These are phyloP conservation scores for Helicostylum pulchrum DNA, from an alignment of 192 early-diverging fungal species.

Conservation along the genomic window DNA sequence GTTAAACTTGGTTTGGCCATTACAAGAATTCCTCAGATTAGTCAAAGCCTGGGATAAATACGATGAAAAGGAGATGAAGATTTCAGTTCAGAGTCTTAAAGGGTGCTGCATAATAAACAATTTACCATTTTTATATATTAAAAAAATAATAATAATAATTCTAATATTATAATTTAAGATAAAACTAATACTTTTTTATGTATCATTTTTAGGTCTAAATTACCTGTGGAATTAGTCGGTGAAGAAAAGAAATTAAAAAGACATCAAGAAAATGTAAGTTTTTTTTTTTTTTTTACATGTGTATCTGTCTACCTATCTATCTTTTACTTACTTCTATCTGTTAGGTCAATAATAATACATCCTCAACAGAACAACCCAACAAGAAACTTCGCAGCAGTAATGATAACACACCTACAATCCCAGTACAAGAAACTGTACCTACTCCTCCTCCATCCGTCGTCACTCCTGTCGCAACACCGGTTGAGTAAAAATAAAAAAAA, in stretches of 20 bases:
- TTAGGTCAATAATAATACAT: neutral
- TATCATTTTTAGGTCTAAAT: constrained; percentile 1
- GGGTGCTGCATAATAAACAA: constrained; percentile 36
- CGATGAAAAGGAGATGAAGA: constrained; percentile 64
- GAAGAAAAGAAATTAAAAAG: constrained; percentile 29
- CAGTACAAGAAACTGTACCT: too few species aligned
- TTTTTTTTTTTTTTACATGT: too few species aligned
- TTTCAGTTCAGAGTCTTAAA: constrained; percentile 58
- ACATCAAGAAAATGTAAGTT: constrained; percentile 22
- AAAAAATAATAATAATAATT: neutral
- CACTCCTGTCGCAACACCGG: too few species aligned
- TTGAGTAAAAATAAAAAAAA: too few species aligned
- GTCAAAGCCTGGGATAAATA: constrained; percentile 82
- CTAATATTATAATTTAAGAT: neutral
- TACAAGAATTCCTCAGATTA: constrained; percentile 76
- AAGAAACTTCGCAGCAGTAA: constrained; percentile 4
- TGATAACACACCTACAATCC: neutral
- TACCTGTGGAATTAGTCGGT: constrained; percentile 19
- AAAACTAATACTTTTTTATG: constrained; percentile 8
- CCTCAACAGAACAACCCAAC: neutral
- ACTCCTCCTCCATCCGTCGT: too few species aligned
- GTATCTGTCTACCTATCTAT: too few species aligned
- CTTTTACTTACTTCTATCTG: neutral
- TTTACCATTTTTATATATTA: neutral
- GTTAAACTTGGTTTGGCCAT: constrained; percentile 80